A percentile compares a stretch with the other conserved stretches of the same genome.
Conservation (phyloP, 805 yeast genomes). For the Kazachstania viticola region DNA sequence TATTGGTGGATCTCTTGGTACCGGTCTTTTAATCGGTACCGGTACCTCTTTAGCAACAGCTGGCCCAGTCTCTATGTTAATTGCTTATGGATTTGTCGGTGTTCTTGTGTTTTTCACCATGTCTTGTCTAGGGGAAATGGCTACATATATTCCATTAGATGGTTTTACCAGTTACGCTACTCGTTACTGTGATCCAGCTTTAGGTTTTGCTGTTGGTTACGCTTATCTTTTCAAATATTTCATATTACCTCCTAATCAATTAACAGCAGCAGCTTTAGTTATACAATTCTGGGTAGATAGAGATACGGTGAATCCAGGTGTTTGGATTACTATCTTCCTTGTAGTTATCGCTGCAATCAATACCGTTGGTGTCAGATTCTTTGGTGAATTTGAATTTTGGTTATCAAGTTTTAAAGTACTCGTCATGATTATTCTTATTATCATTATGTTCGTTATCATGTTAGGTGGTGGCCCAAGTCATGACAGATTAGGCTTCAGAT, state of each 20-base stretch:
- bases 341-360: conserved; percentile 28
- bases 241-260: conserved; percentile 35
- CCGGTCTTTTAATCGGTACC: conserved; percentile 70
- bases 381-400: conserved; percentile 38
- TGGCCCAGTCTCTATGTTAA: conserved; percentile 46
- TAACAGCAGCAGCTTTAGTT: conserved; percentile 37
- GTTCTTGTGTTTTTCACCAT: conserved; percentile 55
- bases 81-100: conserved; percentile 64
- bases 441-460: conserved; percentile 51
- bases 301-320: conserved; percentile 31
- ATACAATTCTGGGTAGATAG: conserved; percentile 35
- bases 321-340: conserved; percentile 35
- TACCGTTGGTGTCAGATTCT: conserved; percentile 29
- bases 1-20: conserved; percentile 76
- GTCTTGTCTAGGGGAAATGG: conserved; percentile 60
- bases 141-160: conserved; percentile 55
- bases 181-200: conserved; percentile 37
- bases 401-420: conserved; percentile 52
- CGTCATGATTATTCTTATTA: conserved; percentile 54
- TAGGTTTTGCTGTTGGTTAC: conserved; percentile 39
- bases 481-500: conserved; percentile 63
- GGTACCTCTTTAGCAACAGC: conserved; percentile 58
- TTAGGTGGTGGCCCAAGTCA: conserved; percentile 71
- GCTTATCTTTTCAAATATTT: conserved; percentile 34
- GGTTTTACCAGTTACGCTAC: conserved; percentile 54